These are phyloP conservation scores for Phytophthora quininea DNA, from an alignment of 352 stramenopile genomes.

Conservation along the genomic window DNA sequence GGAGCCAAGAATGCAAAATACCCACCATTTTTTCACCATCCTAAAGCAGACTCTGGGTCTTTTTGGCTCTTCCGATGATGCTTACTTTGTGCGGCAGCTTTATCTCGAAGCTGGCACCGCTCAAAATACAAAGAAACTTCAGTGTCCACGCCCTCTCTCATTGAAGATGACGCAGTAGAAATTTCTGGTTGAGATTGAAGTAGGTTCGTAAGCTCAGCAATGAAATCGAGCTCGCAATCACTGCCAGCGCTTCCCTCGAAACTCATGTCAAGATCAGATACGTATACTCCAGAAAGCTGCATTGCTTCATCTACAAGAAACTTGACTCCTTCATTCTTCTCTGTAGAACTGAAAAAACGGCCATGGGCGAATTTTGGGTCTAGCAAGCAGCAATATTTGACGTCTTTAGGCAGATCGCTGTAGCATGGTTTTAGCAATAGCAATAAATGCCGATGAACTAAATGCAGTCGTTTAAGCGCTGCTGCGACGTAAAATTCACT, in stretches of 20 bases:
- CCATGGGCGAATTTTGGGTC: slow-evolving; percentile 11
- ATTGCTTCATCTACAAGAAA: too few relatives aligned
- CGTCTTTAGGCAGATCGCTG: background rate
- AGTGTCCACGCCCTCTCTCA: slow-evolving; percentile 3
- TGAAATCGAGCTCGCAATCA: too few relatives aligned
- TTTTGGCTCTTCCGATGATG: background rate
- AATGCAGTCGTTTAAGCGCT: slow-evolving; percentile 6
- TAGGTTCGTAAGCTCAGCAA: background rate
- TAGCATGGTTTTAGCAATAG: slow-evolving; percentile 8
- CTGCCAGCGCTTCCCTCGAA: too few relatives aligned
- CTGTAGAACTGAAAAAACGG: background rate
- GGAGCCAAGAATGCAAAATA: slow-evolving; percentile 11
- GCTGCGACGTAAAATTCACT: slow-evolving; percentile 3
- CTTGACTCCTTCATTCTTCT: background rate
- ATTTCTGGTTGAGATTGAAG: background rate
- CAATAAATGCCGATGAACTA: slow-evolving; percentile 8
- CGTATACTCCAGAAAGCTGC: too few relatives aligned
- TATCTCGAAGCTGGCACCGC: slow-evolving; percentile 3
- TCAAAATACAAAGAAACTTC: slow-evolving; percentile 10
- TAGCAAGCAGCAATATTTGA: slow-evolving; percentile 7
- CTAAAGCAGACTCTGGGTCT: slow-evolving; percentile 1
- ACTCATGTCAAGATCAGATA: too few relatives aligned
- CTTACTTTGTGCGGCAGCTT: background rate
- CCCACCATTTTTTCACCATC: slow-evolving; percentile 13
- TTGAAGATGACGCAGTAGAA: background rate